Evolutionary conservation across 345 rosid genomes (phyloP), one percentile per base, ranked within the genome.

Genomic region (Hibiscus tridactylites): DNA sequence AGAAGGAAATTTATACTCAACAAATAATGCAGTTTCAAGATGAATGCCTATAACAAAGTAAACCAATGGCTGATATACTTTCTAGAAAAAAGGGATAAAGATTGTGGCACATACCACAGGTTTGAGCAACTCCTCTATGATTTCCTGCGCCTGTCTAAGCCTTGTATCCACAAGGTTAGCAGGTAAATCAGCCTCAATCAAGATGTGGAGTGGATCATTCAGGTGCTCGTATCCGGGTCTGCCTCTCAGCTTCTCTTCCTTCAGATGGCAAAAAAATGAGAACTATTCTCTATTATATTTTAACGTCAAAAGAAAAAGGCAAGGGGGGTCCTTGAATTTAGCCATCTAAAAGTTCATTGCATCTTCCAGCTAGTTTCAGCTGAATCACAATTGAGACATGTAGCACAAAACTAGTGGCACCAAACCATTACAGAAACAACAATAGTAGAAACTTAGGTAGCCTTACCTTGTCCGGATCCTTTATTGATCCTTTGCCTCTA

Each of bases 401-500:
- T 21, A 53, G 17, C 31, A 31, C 10, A 33, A 67, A 21, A 52
- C 49, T 53, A 52, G 44, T 13, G 35, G 35, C 50, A 57, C 10
- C 11, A 21, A 10, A 57, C 31, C 31, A 19, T 0, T 21, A 57
- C 61, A 57, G 9, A 8, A 57, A 57, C 31, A 57, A 10, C 15
- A 57, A 19, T 21, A 21, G 29, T 21, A 56, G 17, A 57, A 57
- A 10, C 31, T 57, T 57, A 3, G 61, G 15, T 57, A 57, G 31
- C 61, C 10, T 57, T 57, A 92, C 99, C 87, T 92, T 92, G 80
- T 92, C 99, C 31, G 94, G 99, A 78, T 95, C 99, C 78, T 95
- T 95, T 74, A 95, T 95, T 65, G 99, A 95, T 42, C 99, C 99
- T 77, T 89, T 95, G 72, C 99, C 99, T 85, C 99, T 89, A 73